Evolutionary conservation across 192 early-diverging fungal genomes (phyloP).

Genomic region (Phlyctochytrium arcticum): DNA sequence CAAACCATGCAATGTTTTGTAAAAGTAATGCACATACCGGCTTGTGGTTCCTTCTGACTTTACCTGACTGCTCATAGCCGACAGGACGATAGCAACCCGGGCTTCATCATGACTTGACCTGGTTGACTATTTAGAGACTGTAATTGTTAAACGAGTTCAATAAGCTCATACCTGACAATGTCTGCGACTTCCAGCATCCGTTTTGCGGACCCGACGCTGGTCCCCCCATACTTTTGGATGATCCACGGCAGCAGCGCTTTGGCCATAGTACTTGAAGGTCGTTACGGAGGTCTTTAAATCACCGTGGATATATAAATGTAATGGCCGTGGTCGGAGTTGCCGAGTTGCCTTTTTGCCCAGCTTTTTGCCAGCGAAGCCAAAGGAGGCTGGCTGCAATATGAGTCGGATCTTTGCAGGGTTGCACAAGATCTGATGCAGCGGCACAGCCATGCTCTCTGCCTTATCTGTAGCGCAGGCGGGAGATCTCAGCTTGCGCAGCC

Average conservation of each 20-base stretch:
- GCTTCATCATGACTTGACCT: slow-evolving; percentile 60
- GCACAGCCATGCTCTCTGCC: no score
- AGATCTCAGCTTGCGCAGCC: no score
- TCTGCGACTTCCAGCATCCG: slow-evolving; percentile 51
- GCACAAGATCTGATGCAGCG: no score
- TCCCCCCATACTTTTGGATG: slow-evolving; percentile 91
- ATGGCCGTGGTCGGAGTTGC: no score
- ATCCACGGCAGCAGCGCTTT: slow-evolving; percentile 4
- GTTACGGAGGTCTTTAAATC: no score
- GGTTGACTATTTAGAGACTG: neutral
- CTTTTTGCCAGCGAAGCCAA: no score
- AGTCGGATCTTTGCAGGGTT: no score
- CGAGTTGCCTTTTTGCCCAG: no score
- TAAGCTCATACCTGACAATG: slow-evolving; percentile 76
- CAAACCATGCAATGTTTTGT: neutral
- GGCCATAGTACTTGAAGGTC: no score
- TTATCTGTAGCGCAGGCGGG: no score
- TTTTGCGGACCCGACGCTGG: slow-evolving; percentile 78
- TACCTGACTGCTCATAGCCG: slow-evolving; percentile 83
- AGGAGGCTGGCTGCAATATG: no score
- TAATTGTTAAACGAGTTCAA: neutral
- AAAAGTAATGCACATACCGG: slow-evolving; percentile 35
- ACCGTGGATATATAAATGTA: no score
- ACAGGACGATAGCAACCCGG: slow-evolving; percentile 88
- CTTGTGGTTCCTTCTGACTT: slow-evolving; percentile 92